phyloP scores from a whole-genome alignment of 2,329 filamentous ascomycete genomes.

The Aspergillus nomiae region DNA sequence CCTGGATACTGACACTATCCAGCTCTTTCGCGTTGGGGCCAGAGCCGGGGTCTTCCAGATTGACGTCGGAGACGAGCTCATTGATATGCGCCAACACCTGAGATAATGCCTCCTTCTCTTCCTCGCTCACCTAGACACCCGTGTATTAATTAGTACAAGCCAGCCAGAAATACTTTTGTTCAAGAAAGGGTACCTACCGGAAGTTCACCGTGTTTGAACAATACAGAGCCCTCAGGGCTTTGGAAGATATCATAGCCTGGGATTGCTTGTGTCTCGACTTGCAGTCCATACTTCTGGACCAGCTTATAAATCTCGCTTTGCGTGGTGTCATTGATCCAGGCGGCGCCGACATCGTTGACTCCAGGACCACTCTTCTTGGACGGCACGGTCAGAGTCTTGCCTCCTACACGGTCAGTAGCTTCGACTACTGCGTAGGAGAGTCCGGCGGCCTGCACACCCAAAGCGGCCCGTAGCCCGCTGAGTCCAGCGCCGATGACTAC shows the following conservation, averaged over 20 bases:
- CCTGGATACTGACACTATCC: conserved; percentile 8
- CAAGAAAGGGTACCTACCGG: conserved; percentile 5
- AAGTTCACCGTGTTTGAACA: conserved; percentile 7
- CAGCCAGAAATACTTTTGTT: neutral
- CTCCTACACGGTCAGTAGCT: conserved; percentile 45
- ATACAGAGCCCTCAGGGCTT: conserved; percentile 9
- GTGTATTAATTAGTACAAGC: neutral
- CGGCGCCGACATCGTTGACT: conserved; percentile 36
- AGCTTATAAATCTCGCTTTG: conserved; percentile 21
- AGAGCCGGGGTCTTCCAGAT: conserved; percentile 10
- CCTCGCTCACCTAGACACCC: neutral
- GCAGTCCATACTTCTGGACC: conserved; percentile 21
- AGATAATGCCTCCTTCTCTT: neutral
- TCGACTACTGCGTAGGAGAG: conserved; percentile 41
- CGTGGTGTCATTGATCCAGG: conserved; percentile 39
- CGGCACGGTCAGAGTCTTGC: conserved; percentile 37
- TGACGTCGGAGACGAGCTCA: neutral
- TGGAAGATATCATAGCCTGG: conserved; percentile 33
- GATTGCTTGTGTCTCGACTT: conserved; percentile 29
- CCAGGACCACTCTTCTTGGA: conserved; percentile 11
- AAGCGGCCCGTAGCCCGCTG: conserved; percentile 40
- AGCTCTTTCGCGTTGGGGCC: conserved; percentile 10
- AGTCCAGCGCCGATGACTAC: conserved; percentile 44
- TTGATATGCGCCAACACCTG: neutral
- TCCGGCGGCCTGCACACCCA: conserved; percentile 32